Evolutionary conservation across 768 basidiomycete genomes (phyloP), one percentile per base, ranked within the genome.

Genomic region (Lepiota venenata): DNA sequence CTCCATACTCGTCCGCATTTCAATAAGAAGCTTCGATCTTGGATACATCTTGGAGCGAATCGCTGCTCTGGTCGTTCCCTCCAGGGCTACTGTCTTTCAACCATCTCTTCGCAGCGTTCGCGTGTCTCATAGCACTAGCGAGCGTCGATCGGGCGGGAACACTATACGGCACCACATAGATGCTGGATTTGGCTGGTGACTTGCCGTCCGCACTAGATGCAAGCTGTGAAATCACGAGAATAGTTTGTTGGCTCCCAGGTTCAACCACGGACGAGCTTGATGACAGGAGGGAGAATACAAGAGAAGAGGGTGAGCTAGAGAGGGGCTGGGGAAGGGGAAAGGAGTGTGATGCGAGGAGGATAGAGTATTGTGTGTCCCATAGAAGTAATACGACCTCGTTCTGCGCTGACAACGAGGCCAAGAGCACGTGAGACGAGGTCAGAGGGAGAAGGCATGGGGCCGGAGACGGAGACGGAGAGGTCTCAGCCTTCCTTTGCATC

Each of bases 351-450:
- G 83, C 71, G n/a, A 88, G 72, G 20, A 88, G 68, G 32, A 87
- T 80, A 15, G 81, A 80, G 58, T 84, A 88, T 56, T 82, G 82
- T 18, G 88, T 69, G 58, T 88, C 86, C 85, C 87, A 88, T 25
- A 88, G 64, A 15, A 84, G 79, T 25, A 88, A 65, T 14, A 71
- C 69, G 48, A 87, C 71, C 54, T 81, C 79, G 32, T 70, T 63
- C 11, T 71, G 61, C 0, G 74, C 64, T 6, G 71, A 58, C 2
- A 64, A 60, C 27, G 73, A 71, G 38, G 79, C 79, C 9, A 88
- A 74, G 40, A 88, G 73, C 43, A 82, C 79, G 44, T 83, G 74
- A 0, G 83, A 84, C 0, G 84, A 79, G 1, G 77, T 75, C 14
- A 87, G 64, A 2, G 85, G 74, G 3, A 83, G 66, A 5, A 78